Evolutionary conservation across 164 flowering plant genomes (phyloP).

Genomic region (Tetracentron sinense): DNA sequence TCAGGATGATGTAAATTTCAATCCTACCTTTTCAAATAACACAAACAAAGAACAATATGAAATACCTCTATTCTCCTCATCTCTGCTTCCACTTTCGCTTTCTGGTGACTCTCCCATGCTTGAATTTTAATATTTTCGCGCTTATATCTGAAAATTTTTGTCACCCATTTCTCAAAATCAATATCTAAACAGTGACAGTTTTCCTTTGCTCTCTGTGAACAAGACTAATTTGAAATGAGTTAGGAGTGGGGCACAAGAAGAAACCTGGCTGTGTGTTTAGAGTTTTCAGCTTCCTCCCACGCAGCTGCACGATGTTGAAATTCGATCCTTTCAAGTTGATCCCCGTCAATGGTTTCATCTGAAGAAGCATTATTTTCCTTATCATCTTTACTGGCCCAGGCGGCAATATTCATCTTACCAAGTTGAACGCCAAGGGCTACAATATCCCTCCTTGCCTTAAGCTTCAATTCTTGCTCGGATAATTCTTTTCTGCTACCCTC

Average conservation of each 20-base stretch:
- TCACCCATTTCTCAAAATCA: not conserved
- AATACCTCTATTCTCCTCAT: conserved; percentile 76
- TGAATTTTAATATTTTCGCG: conserved; percentile 83
- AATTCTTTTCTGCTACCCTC: conserved; percentile 39
- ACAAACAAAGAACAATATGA: not conserved
- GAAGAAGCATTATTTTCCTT: conserved; percentile 34
- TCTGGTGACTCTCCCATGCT: conserved; percentile 89
- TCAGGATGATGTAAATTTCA: too few species aligned
- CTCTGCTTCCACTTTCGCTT: conserved; percentile 73
- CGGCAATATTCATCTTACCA: conserved; percentile 92
- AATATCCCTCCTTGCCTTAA: conserved; percentile 78
- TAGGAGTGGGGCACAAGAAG: not conserved
- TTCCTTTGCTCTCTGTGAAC: not conserved
- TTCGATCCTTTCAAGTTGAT: conserved; percentile 44
- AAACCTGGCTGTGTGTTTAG: conserved; percentile 82
- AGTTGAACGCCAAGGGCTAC: conserved; percentile 84
- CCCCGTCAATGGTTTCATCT: conserved; percentile 25
- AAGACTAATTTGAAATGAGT: not conserved
- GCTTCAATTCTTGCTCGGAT: conserved; percentile 67
- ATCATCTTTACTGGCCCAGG: conserved; percentile 91
- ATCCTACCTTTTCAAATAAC: not conserved
- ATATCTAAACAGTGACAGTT: conserved; percentile 1
- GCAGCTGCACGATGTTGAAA: conserved; percentile 67
- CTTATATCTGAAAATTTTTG: conserved; percentile 44
- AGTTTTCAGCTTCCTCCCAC: conserved; percentile 90